phyloP scores from a whole-genome alignment of 495 filamentous ascomycete genomes.

The Wilcoxina mikolae region DNA sequence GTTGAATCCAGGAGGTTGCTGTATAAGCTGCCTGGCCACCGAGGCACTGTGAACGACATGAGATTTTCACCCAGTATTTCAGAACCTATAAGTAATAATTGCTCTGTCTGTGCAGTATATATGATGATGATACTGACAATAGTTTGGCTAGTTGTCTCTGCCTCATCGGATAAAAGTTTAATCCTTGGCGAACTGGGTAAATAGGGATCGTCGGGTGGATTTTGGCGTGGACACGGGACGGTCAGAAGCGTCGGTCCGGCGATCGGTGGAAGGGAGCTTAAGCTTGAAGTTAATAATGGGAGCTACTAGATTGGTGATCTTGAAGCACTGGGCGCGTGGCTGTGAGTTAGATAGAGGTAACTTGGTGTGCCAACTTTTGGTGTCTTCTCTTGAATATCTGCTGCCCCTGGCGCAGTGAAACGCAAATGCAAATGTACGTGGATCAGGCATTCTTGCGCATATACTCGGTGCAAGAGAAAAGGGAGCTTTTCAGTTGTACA shows the following conservation, averaged over 20 bases:
- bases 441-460: too few species aligned
- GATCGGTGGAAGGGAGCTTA: too few species aligned
- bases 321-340: not conserved
- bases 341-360: not conserved
- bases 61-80: slow-evolving; percentile 62
- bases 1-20: slow-evolving; percentile 64
- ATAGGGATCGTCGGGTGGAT: slow-evolving; percentile 24
- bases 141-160: slow-evolving; percentile 48
- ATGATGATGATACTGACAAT: not conserved
- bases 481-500: too few species aligned
- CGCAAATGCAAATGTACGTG: too few species aligned
- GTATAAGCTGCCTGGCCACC: slow-evolving; percentile 90
- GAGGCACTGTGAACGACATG: slow-evolving; percentile 89
- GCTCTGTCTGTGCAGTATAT: not conserved
- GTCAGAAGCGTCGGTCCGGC: too few species aligned
- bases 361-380: not conserved
- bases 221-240: too few species aligned
- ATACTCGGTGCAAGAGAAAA: too few species aligned
- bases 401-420: too few species aligned
- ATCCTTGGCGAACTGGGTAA: slow-evolving; percentile 63
- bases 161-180: slow-evolving; percentile 66
- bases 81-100: slow-evolving; percentile 73
- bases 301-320: too few species aligned
- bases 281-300: too few species aligned
- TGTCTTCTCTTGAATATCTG: too few species aligned